Base-by-base conservation (phyloP, 2,329 filamentous ascomycete genomes). In the Tolypocladium amazonense region DNA sequence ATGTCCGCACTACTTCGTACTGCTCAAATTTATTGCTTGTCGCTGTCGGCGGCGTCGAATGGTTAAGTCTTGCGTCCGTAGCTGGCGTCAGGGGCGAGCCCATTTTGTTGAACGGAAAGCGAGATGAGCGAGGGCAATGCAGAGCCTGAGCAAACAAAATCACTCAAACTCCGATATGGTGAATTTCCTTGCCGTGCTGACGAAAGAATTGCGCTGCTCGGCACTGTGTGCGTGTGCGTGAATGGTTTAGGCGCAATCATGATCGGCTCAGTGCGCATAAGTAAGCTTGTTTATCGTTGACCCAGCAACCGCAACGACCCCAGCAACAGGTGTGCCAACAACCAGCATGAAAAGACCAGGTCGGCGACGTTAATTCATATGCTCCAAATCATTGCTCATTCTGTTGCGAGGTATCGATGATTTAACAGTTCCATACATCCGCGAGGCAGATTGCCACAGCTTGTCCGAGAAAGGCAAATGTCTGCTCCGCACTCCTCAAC, bases 61-160 rank as follows among this genome's bases (percentile, higher is more conserved):
- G 5, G 23, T 78, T 77, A 59, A 78, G 69, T 59, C 68, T 69
- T 60, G 72, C 69, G 66, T 71, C 73, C 54, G 68, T 69, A 56
- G 71, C 70, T 60, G 73, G 74, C 63, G 72, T 74, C 61, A 79
- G 67, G 56, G 77, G 76, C 66, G 72, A 72, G 64, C 74, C 70
- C 74, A 75, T 77, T 60, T 53, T 66, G 61, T 43, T 58, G 54
- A 35, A 20, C 20, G 5, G n/a, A 14, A 37, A 38, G 37, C 39
- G 11, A 38, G n/a, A 7, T 25, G 56, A 41, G 41, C 56, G 30
- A 6, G 27, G 20, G 2, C 7, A 35, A 23, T n/a, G 2, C 18
- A 30, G 30, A 53, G 30, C 11, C 18, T 18, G 7, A 9, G 30
- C 30, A 15, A 35, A 14, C 8, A 53, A 25, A 53, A 35, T 11